Evolutionary conservation across 805 yeast species (phyloP).

Genomic region (Brettanomyces custersianus): DNA sequence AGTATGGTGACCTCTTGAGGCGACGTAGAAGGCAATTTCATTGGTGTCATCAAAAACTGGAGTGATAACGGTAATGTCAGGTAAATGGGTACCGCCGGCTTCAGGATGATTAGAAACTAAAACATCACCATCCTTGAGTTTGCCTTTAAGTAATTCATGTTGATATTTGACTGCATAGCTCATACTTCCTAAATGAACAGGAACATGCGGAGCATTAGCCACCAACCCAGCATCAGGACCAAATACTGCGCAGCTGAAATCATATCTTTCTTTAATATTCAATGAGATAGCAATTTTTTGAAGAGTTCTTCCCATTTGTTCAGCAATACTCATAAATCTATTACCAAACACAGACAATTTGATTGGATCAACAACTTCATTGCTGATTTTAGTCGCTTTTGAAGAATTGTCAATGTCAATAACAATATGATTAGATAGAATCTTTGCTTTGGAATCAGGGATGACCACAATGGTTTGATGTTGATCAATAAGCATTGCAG

Average conservation of each 20-base stretch:
- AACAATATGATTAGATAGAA: constrained; percentile 55
- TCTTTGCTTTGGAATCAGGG: constrained; percentile 47
- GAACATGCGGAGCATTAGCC: constrained; percentile 85
- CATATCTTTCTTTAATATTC: constrained; percentile 75
- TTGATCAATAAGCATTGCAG: constrained; percentile 69
- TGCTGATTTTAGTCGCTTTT: neutral
- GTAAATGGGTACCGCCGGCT: constrained; percentile 77
- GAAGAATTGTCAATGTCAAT: constrained; percentile 22
- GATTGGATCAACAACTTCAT: constrained; percentile 49
- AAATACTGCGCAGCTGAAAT: constrained; percentile 78
- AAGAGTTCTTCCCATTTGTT: constrained; percentile 76
- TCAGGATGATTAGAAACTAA: constrained; percentile 74
- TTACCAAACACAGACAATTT: constrained; percentile 70
- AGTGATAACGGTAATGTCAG: constrained; percentile 87
- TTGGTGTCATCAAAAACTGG: constrained; percentile 66
- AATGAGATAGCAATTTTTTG: constrained; percentile 76
- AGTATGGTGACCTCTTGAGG: constrained; percentile 93
- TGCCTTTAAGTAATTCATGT: constrained; percentile 54
- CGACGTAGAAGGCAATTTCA: constrained; percentile 72
- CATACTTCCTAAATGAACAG: constrained; percentile 84
- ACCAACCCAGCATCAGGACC: constrained; percentile 69
- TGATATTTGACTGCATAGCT: constrained; percentile 68
- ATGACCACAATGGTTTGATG: constrained; percentile 75
- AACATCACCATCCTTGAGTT: constrained; percentile 65
- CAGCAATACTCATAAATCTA: constrained; percentile 85